Conservation (phyloP, 768 basidiomycete species). For the Calocybe cyanea region DNA sequence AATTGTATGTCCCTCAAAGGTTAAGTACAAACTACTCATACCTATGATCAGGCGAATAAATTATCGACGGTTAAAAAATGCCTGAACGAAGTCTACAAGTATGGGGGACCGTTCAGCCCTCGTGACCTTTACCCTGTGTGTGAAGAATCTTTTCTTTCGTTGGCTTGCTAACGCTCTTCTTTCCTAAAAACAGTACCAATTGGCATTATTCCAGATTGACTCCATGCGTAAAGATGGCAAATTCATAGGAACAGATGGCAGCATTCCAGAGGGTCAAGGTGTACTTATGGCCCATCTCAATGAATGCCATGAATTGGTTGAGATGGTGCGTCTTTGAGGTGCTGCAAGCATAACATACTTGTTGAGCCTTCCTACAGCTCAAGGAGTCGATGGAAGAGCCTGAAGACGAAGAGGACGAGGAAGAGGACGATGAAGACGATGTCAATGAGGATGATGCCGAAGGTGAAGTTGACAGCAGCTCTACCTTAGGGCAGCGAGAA, state of each 20-base stretch:
- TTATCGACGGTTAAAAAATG: conserved; percentile 96
- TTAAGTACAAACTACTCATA: not conserved
- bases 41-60: conserved; percentile 76
- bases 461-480: too few relatives aligned
- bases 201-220: conserved; percentile 94
- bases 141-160: conserved; percentile 3
- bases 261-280: conserved; percentile 93
- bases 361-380: conserved; percentile 37
- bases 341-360: not conserved
- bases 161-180: not conserved
- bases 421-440: conserved; percentile 39
- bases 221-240: conserved; percentile 90
- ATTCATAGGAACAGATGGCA: conserved; percentile 84
- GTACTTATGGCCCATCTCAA: conserved; percentile 94
- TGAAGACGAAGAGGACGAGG: conserved; percentile 52
- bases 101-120: conserved; percentile 89
- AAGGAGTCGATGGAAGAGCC: conserved; percentile 82
- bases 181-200: conserved; percentile 65
- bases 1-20: conserved; percentile 45
- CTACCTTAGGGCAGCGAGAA: not conserved
- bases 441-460: conserved; percentile 16
- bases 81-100: conserved; percentile 92
- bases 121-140: conserved; percentile 91
- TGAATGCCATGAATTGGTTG: conserved; percentile 93
- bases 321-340: conserved; percentile 62